Base-by-base conservation (phyloP, 768 basidiomycete species). In the Pleurotus cornucopiae region DNA sequence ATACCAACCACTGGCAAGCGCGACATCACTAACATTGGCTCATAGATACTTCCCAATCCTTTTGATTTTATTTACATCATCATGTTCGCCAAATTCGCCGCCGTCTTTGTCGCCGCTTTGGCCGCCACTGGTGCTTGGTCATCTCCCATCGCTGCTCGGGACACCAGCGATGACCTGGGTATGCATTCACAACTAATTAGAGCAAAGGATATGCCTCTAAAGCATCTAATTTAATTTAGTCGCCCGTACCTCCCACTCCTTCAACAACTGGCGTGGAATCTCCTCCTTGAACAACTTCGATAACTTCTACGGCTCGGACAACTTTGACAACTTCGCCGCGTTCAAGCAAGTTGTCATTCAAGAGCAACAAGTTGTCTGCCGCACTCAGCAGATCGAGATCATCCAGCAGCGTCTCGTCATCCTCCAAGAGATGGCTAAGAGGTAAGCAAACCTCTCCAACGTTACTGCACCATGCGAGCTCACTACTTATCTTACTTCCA, bases 331-430 rank as follows among this genome's bases (percentile, higher is more conserved):
- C 54, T 67, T 41, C 39, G 13, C 61, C 55, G 59, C 64, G 53
- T 73, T 69, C 61, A 62, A 59, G 48, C 67, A 73, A 56, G 65
- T 67, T 34, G 58, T 77, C 51, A 67, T 73, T 6, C 66, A 73
- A 48, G 65, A 71, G 57, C 57, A 72, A 13, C 65, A 74, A 44
- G 56, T 78, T 20, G 75, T 45, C 2, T 78, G 76, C 68, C 73
- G 69, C 55, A 64, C 66, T 18, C 63, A 71, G 60, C 58, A 62
- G 38, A 60, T 77, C 49, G 66, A 66, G 52, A 73, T 80, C 64
- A 67, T 78, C 51, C 78, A 80, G 57, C 77, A 80, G 57, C 69
- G 72, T 5, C 71, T 79, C 30, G 67, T 73, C 38, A 70, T 80
- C 53, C 65, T 78, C 30, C 71, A 73, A 56, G 76, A 79, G 64